These are phyloP conservation scores for Tulasnella sp. DNA, from an alignment of 768 basidiomycete genomes.

Conservation along the genomic window DNA sequence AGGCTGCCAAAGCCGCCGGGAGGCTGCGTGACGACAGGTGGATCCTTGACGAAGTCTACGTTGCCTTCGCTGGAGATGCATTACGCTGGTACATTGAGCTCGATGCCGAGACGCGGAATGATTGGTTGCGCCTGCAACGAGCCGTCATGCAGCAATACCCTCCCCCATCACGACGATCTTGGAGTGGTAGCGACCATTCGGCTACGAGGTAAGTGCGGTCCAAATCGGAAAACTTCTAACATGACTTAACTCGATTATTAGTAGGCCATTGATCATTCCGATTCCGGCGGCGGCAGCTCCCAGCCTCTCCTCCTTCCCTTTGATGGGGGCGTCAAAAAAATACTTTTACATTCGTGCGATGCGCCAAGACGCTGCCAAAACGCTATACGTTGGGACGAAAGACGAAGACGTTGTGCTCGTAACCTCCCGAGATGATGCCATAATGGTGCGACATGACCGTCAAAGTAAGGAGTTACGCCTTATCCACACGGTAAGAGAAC, in stretches of 20 bases:
- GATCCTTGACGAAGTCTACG: background rate
- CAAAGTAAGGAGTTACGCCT: background rate
- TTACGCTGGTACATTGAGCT: background rate
- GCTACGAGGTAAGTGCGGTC: background rate
- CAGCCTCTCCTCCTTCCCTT: background rate
- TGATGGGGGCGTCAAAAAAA: background rate
- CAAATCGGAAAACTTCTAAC: background rate
- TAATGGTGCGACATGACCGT: background rate
- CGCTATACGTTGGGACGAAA: background rate
- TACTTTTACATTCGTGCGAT: background rate
- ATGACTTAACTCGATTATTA: background rate
- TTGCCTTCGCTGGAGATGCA: background rate
- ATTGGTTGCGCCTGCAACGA: background rate
- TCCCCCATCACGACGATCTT: background rate
- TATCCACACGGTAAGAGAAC: background rate
- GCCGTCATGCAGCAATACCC: background rate
- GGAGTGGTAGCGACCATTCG: background rate
- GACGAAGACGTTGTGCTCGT: background rate
- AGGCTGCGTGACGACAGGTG: background rate
- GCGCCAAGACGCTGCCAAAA: background rate
- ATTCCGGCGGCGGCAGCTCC: background rate
- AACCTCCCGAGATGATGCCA: background rate
- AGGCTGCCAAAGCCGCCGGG: background rate
- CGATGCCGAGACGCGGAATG: background rate
- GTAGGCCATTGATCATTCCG: background rate